Conservation (phyloP, 2,329 filamentous ascomycete species). For the Seiridium cupressi region DNA sequence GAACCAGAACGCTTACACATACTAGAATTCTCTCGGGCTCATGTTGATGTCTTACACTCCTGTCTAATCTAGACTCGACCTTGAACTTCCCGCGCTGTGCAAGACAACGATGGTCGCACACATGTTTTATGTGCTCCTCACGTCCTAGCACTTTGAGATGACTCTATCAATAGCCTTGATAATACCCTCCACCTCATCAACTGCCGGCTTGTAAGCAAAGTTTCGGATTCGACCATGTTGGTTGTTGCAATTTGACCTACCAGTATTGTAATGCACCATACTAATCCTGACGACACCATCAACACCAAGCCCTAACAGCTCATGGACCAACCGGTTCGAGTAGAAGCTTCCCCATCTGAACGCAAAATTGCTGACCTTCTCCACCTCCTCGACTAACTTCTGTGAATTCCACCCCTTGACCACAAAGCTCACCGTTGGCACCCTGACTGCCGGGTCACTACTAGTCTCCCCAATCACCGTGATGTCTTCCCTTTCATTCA, state of each 20-base stretch:
- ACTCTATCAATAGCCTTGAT: conserved; percentile 8
- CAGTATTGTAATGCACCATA: conserved; percentile 69
- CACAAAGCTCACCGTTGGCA: conserved; percentile 67
- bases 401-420: conserved; percentile 56
- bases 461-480: conserved; percentile 58
- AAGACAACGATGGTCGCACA: too few species aligned
- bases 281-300: conserved; percentile 70
- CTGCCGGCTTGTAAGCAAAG: background rate
- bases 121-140: too few species aligned
- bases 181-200: conserved; percentile 11
- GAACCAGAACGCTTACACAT: too few species aligned
- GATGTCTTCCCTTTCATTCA: conserved; percentile 49
- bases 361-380: conserved; percentile 56
- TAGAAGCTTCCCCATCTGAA: conserved; percentile 71
- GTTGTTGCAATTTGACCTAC: background rate
- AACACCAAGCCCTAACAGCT: conserved; percentile 55
- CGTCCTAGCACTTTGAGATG: background rate
- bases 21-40: too few species aligned
- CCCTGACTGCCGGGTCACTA: conserved; percentile 45
- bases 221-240: background rate
- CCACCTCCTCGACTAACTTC: conserved; percentile 60
- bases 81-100: too few species aligned
- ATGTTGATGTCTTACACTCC: too few species aligned
- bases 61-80: too few species aligned
- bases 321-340: conserved; percentile 58